phyloP scores from a whole-genome alignment of 345 rosid species.

The Alliaria petiolata region DNA sequence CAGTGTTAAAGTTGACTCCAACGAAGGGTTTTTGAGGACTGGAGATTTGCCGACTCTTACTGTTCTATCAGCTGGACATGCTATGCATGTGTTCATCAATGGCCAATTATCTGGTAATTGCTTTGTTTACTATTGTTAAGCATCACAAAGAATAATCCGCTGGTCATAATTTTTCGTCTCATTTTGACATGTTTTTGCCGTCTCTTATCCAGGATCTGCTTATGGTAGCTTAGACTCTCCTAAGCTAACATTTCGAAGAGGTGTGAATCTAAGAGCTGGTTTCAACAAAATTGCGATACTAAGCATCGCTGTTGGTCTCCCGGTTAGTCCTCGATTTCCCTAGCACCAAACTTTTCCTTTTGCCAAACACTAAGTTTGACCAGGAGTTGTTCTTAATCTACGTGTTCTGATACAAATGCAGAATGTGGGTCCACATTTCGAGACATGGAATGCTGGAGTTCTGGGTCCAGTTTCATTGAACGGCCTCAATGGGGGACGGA shows the following conservation, averaged over 20 bases:
- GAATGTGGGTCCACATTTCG: slow-evolving; percentile 99
- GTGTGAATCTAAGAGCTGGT: slow-evolving; percentile 83
- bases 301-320: slow-evolving; percentile 96
- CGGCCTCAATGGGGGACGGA: slow-evolving; percentile 75
- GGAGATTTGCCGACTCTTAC: slow-evolving; percentile 56
- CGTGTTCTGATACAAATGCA: slow-evolving; percentile 35
- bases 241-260: slow-evolving; percentile 62
- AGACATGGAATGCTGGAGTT: slow-evolving; percentile 96
- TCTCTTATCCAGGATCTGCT: slow-evolving; percentile 59
- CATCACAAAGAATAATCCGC: background rate
- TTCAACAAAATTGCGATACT: slow-evolving; percentile 75
- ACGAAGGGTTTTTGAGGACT: slow-evolving; percentile 57
- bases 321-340: slow-evolving; percentile 51
- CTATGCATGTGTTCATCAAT: slow-evolving; percentile 86
- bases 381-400: background rate
- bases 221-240: slow-evolving; percentile 94
- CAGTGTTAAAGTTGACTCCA: slow-evolving; percentile 45
- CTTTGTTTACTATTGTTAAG: background rate
- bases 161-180: background rate
- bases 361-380: background rate
- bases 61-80: slow-evolving; percentile 89
- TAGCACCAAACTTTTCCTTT: background rate
- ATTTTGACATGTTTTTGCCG: slow-evolving; percentile 11
- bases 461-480: slow-evolving; percentile 84
- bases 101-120: slow-evolving; percentile 68